These are phyloP conservation scores for Fusarium sp. DNA, from an alignment of 2,329 filamentous ascomycete genomes.

Conservation along the genomic window DNA sequence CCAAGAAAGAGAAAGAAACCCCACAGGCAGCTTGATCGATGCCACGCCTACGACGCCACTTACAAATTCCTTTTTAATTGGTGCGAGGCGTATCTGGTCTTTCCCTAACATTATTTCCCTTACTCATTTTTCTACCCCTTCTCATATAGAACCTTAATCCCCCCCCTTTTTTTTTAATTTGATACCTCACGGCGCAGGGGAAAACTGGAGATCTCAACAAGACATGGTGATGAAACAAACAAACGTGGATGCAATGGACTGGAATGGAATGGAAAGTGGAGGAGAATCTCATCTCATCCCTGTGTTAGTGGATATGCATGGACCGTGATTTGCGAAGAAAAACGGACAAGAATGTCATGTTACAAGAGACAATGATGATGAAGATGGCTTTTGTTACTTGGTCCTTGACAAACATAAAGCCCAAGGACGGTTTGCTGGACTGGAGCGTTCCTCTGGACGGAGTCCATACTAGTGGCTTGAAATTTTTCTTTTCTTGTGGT, in stretches of 20 bases:
- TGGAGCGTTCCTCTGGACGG: conserved; percentile 19
- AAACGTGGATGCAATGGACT: conserved; percentile 5
- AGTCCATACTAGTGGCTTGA: conserved; percentile 41
- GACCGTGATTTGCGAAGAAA: conserved; percentile 5
- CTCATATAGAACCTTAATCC: conserved; percentile 39
- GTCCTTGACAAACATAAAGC: conserved; percentile 38
- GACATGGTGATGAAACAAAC: conserved; percentile 24
- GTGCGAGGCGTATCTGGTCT: conserved; percentile 31
- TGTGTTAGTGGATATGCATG: conserved; percentile 9
- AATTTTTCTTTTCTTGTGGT: conserved; percentile 33
- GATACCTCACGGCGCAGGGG: conserved; percentile 38
- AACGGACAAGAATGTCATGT: conserved; percentile 42
- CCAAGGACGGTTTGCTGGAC: conserved; percentile 25
- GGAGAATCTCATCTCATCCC: conserved; percentile 14
- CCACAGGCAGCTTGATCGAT: conserved; percentile 44
- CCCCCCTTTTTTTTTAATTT: conserved; percentile 19
- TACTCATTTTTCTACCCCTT: conserved; percentile 21
- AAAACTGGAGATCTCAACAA: conserved; percentile 20
- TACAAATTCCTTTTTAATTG: conserved; percentile 14
- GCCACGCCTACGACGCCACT: neutral
- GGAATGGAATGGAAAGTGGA: neutral
- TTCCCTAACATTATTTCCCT: conserved; percentile 27
- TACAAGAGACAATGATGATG: conserved; percentile 42
- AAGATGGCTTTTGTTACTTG: conserved; percentile 30
- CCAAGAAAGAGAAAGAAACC: conserved; percentile 46